Conservation (phyloP, 2,329 filamentous ascomycete genomes). For the Xylaria sp. region DNA sequence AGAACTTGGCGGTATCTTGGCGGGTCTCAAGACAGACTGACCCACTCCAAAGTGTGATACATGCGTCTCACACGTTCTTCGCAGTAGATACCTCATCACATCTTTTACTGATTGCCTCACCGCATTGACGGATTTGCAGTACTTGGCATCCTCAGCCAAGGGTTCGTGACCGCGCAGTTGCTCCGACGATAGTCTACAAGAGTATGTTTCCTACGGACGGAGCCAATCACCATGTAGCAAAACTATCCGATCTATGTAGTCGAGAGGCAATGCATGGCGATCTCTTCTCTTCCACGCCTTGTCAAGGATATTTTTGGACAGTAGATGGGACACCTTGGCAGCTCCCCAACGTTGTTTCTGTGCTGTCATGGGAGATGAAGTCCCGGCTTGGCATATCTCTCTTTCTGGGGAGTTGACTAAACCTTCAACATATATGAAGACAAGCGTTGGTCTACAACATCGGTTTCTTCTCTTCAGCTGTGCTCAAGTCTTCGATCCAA, state of each 20-base stretch:
- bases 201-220: constrained; percentile 34
- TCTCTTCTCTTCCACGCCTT: constrained; percentile 36
- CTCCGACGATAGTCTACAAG: constrained; percentile 33
- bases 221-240: constrained; percentile 36
- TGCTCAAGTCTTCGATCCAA: constrained; percentile 47
- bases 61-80: constrained; percentile 42
- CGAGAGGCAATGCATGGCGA: constrained; percentile 20
- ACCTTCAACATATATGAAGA: constrained; percentile 49
- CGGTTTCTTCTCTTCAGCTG: constrained; percentile 47
- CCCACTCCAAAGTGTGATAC: constrained; percentile 41
- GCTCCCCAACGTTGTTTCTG: constrained; percentile 37
- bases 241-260: constrained; percentile 30
- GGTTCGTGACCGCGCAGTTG: constrained; percentile 40
- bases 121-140: constrained; percentile 48
- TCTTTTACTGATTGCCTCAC: constrained; percentile 35
- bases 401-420: constrained; percentile 10
- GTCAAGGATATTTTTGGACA: constrained; percentile 44
- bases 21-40: constrained; percentile 52
- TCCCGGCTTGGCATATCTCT: constrained; percentile 38
- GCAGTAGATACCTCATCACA: constrained; percentile 16
- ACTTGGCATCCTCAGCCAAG: constrained; percentile 49
- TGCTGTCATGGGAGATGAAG: constrained; percentile 33
- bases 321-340: constrained; percentile 46
- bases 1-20: constrained; percentile 47
- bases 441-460: constrained; percentile 37